A percentile compares a stretch with the other conserved stretches of the same genome.
Evolutionary conservation across 768 basidiomycete species (phyloP).

Genomic region (Lanmaoa pseudosensibilis): DNA sequence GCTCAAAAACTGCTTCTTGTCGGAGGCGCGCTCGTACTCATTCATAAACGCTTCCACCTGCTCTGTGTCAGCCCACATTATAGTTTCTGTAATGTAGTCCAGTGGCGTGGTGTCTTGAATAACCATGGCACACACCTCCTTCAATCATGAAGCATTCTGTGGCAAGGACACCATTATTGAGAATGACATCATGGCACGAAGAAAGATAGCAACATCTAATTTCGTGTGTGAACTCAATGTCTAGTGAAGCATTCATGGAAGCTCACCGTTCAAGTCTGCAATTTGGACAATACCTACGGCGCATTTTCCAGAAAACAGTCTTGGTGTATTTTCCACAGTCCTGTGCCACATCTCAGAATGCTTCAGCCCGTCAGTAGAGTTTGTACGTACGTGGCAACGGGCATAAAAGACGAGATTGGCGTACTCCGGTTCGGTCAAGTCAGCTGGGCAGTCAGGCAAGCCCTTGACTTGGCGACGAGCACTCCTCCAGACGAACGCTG

Average conservation of each 20-base stretch:
- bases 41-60: constrained; percentile 13
- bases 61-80: constrained; percentile 4
- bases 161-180: not conserved
- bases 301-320: constrained; percentile 10
- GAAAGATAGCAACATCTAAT: not conserved
- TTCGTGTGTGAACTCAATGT: not conserved
- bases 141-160: not conserved
- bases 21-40: not conserved
- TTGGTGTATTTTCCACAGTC: constrained; percentile 3
- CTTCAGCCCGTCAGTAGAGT: not conserved
- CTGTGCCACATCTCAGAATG: not conserved
- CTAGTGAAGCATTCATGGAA: not conserved
- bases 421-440: constrained; percentile 46
- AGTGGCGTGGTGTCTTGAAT: not conserved
- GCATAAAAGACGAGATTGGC: constrained; percentile 40
- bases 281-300: constrained; percentile 10
- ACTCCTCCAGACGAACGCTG: constrained; percentile 27
- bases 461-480: constrained; percentile 34
- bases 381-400: constrained; percentile 22
- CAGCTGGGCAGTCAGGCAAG: constrained; percentile 44
- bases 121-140: not conserved
- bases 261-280: constrained; percentile 5
- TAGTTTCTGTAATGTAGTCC: not conserved
- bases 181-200: not conserved
- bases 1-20: constrained; percentile 3